Percentiles rank a stretch among this genome's conserved stretches.
Conservation (phyloP, 1,284 basidiomycete species). For the Puccinia hordei region DNA sequence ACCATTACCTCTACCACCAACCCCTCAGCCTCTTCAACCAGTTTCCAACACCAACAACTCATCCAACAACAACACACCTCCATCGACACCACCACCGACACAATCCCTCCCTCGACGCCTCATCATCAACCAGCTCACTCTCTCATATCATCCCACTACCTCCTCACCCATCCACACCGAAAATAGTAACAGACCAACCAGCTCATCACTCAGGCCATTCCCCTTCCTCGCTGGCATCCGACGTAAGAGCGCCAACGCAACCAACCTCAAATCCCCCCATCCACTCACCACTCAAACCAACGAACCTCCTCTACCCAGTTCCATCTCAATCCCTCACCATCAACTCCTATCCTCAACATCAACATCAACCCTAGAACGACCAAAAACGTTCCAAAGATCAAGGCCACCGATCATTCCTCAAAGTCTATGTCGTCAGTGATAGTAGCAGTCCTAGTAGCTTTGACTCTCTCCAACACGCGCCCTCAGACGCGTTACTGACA, state of each 20-base stretch:
- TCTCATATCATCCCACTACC: not conserved
- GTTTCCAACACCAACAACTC: slow-evolving; percentile 14
- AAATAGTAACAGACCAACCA: not conserved
- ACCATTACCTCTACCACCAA: not conserved
- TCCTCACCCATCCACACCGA: not conserved
- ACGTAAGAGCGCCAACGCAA: slow-evolving; percentile 35
- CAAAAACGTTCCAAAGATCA: slow-evolving; percentile 1
- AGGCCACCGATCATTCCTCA: not conserved
- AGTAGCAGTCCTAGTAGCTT: not conserved
- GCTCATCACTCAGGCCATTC: slow-evolving; percentile 41
- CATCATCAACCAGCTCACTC: slow-evolving; percentile 26
- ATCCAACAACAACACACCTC: slow-evolving; percentile 24
- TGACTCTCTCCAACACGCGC: too few relatives aligned
- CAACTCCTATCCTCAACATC: not conserved
- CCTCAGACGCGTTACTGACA: too few relatives aligned
- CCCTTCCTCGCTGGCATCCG: slow-evolving; percentile 44
- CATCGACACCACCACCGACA: slow-evolving; percentile 19
- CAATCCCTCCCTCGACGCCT: slow-evolving; percentile 26
- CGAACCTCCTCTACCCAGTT: not conserved
- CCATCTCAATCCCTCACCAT: not conserved
- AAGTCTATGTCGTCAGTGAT: not conserved
- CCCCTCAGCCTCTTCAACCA: slow-evolving; percentile 30
- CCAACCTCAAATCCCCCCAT: slow-evolving; percentile 5
- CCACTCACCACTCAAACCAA: slow-evolving; percentile 2
- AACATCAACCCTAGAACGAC: not conserved